Base-by-base conservation (phyloP, 2,329 filamentous ascomycete genomes). In the Talaromyces sp. region DNA sequence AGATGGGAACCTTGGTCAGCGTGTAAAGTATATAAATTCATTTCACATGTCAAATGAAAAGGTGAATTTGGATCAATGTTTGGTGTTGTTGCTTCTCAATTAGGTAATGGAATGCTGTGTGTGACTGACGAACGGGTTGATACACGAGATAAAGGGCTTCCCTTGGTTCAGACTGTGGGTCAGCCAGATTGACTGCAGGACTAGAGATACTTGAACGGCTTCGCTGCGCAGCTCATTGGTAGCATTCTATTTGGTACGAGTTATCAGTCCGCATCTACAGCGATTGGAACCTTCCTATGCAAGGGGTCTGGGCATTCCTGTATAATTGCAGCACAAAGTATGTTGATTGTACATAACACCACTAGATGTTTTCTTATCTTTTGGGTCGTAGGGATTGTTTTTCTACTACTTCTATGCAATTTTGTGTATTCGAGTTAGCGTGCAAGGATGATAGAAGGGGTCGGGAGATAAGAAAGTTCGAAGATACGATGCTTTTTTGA, bases 301-400 rank as follows among this genome's bases (percentile, higher is more conserved):
- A 59, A 59, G 56, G 56, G 37, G 56, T 19, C 19, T 22, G 27
- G 39, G 56, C n/a, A 59, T 59, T 56, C n/a, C 33, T 56, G 10
- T 15, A 22, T 1, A 39, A 56, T 37, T n/a, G n/a, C 52, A 56
- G 33, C 33, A 56, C 11, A 37, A 35, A 37, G 33, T 33, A 22
- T 37, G n/a, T 37, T 39, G n/a, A 3, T 33, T 9, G n/a, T 9
- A 56, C 4, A 11, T 4, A 56, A 17, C 11, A 39, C 10, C 19
- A 11, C 10, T 22, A 54, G 27, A 7, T 19, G 1, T 11, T 13
- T 35, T 13, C 22, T 9, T 54, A 22, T 35, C n/a, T 19, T 54
- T 19, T 19, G 13, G 11, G 33, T n/a, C 10, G 17, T 6, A 22
- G 6, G n/a, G 33, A 1, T 37, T 22, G 6, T 31, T 8, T 31